Evolutionary conservation across 2,329 filamentous ascomycete genomes (phyloP), one percentile per base, ranked within the genome.

Genomic region (Hymenoscyphus albidus): DNA sequence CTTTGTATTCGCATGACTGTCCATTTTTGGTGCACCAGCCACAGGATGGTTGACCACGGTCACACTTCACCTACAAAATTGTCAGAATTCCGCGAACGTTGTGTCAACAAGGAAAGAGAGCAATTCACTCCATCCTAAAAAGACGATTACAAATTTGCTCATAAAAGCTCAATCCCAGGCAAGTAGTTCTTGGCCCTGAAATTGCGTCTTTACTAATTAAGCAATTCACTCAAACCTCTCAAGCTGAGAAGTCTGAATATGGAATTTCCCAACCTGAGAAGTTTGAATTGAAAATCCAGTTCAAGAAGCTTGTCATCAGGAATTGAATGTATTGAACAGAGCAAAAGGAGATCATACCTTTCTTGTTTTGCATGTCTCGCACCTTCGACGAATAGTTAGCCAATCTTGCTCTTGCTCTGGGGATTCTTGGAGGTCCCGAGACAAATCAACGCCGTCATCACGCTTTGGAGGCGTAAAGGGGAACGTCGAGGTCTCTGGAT

Each of bases 361-460:
- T 79, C 91, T 82, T 76, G 90, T 87, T 77, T 93, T 93, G 80
- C 90, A 92, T 61, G 90, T 82, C 78, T 93, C 91, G 74, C 91
- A 89, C 73, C 87, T 89, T 76, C 70, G 73, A 65, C 74, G 70
- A 64, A 73, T 65, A 39, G 71, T 76, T 65, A 76, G 74, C 73
- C 68, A 74, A 70, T 66, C 70, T 59, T 70, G 66, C 54, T 70
- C 68, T 59, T 70, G 66, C 54, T 70, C 68, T 60, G 66, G 58
- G 51, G 68, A 65, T 61, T 65, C 59, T 42, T 69, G 63, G 60
- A 63, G 58, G 40, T 63, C 58, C 40, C n/a, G 51, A 65, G 51
- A 32, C 55, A 65, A 62, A 35, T 70, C 67, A 60, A 67, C 66
- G 32, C 42, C 18, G 9, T 12, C 44, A 51, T 51, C 44, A 51